Conservation (phyloP, 2,329 filamentous ascomycete species). For the Zalaria obscura region DNA sequence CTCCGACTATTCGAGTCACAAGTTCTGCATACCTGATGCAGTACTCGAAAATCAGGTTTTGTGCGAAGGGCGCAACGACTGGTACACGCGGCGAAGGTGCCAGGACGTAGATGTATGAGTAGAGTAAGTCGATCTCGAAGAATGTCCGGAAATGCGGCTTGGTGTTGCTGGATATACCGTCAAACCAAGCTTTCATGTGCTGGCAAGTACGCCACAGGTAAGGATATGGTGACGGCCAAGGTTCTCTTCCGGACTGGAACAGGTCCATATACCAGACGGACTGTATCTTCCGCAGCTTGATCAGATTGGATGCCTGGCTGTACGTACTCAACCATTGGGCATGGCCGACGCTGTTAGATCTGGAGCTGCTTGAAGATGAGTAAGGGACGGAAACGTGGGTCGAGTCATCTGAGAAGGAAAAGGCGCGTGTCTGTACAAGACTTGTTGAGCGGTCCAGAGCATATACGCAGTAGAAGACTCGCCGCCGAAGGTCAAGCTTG, state of each 20-base stretch:
- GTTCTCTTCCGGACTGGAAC: slow-evolving; percentile 60
- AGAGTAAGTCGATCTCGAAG: slow-evolving; percentile 78
- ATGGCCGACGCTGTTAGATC: slow-evolving; percentile 31
- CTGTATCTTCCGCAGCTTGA: slow-evolving; percentile 71
- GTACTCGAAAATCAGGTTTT: slow-evolving; percentile 73
- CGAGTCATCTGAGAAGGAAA: slow-evolving; percentile 87
- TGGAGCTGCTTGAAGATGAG: slow-evolving; percentile 24
- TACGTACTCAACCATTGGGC: slow-evolving; percentile 37
- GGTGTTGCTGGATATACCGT: slow-evolving; percentile 54
- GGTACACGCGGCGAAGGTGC: slow-evolving; percentile 66
- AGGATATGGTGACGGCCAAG: slow-evolving; percentile 52
- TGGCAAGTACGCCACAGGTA: slow-evolving; percentile 66
- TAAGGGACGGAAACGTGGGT: slow-evolving; percentile 67
- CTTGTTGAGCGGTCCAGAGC: slow-evolving; percentile 81
- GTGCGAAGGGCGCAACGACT: slow-evolving; percentile 59
- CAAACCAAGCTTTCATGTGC: slow-evolving; percentile 68
- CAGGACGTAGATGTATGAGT: slow-evolving; percentile 81
- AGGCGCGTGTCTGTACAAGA: slow-evolving; percentile 72
- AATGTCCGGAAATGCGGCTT: slow-evolving; percentile 54
- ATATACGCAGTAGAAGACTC: slow-evolving; percentile 84
- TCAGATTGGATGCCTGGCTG: slow-evolving; percentile 61
- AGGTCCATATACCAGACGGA: slow-evolving; percentile 83
- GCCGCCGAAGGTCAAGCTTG: slow-evolving; percentile 62
- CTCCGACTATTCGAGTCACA: slow-evolving; percentile 53
- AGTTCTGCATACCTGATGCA: slow-evolving; percentile 68